Percentiles rank a stretch among this genome's conserved stretches.
Conservation (phyloP, 768 basidiomycete species). For the Pulveroboletus frians region DNA sequence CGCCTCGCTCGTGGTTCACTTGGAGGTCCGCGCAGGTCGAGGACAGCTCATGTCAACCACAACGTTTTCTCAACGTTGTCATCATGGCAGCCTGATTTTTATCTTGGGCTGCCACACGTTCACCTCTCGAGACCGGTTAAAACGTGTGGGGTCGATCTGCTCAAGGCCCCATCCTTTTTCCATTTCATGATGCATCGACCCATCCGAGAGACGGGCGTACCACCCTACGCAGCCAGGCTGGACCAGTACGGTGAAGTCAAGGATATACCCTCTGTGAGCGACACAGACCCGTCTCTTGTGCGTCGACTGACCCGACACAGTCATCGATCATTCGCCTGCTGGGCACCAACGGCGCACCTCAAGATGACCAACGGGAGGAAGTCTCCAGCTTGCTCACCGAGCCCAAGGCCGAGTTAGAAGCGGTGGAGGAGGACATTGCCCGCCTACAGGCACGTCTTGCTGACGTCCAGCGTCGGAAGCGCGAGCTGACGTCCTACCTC, state of each 20-base stretch:
- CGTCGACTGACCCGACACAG: conserved; percentile 12
- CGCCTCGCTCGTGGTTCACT: conserved; percentile 4
- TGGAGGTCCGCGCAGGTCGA: conserved; percentile 13
- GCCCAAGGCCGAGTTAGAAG: conserved; percentile 25
- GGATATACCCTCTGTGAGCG: conserved; percentile 26
- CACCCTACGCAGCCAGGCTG: conserved; percentile 23
- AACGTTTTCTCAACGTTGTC: conserved; percentile 33
- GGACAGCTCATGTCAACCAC: conserved; percentile 14
- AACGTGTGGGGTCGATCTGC: conserved; percentile 5
- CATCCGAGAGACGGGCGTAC: conserved; percentile 21
- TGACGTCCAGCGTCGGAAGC: conserved; percentile 26
- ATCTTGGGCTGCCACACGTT: conserved; percentile 8
- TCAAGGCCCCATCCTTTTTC: not conserved
- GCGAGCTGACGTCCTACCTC: conserved; percentile 26
- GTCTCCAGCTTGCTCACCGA: conserved; percentile 22
- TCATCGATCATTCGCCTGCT: conserved; percentile 29
- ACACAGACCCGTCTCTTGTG: not conserved
- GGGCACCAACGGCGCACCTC: conserved; percentile 24
- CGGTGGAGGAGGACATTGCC: conserved; percentile 24
- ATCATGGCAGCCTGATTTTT: conserved; percentile 9
- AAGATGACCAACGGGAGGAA: conserved; percentile 26
- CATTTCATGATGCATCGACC: conserved; percentile 9
- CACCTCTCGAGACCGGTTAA: conserved; percentile 7
- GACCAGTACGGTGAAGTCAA: conserved; percentile 28
- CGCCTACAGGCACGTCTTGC: conserved; percentile 28